Evolutionary conservation across 2,329 filamentous ascomycete species (phyloP), one percentile per base, ranked within the genome.

Genomic region (Ophiostoma sp.): DNA sequence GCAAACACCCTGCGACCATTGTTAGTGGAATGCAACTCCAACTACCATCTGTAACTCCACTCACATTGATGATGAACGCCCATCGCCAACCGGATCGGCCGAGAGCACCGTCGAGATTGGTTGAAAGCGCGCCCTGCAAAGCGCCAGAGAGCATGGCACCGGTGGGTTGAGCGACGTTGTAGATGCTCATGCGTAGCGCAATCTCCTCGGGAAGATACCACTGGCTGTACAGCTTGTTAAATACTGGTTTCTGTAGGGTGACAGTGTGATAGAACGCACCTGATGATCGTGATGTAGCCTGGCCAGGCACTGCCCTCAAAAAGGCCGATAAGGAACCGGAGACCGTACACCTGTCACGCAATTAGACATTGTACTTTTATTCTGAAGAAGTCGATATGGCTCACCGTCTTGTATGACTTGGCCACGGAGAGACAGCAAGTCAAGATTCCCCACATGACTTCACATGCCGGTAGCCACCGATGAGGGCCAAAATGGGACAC

Each of bases 141-240:
- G 70, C 73, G 0, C 69, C 69, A 1, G 73, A 74, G 2, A 74
- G 55, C 73, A 72, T 74, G 19, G 73, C 70, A 2, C 73, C 73
- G 1, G 73, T 74, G 12, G 73, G 73, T 48, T 74, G 73, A 19
- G 73, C 73, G 33, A 74, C 69, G n/a, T 74, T 74, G 66, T 74
- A 74, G 25, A 74, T 57, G 63, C 73, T 74, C 73, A 74, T 74
- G 22, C 73, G 70, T 12, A 74, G 57, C 1, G 73, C 70, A 45
- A 74, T 68, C 57, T 74, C 73, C 9, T 74, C 50, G 12, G 73
- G 73, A 45, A 74, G 45, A 36, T 74, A 74, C 73, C 73, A 74
- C 15, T 74, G 73, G 66, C 73, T 74, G 28, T 19, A 9, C 39
- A 3, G 2, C 8, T 42, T 39, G 66, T 69, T 9, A 69, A 48